Base-by-base conservation (phyloP, 352 stramenopile genomes). In the Phytophthora citrophthora region DNA sequence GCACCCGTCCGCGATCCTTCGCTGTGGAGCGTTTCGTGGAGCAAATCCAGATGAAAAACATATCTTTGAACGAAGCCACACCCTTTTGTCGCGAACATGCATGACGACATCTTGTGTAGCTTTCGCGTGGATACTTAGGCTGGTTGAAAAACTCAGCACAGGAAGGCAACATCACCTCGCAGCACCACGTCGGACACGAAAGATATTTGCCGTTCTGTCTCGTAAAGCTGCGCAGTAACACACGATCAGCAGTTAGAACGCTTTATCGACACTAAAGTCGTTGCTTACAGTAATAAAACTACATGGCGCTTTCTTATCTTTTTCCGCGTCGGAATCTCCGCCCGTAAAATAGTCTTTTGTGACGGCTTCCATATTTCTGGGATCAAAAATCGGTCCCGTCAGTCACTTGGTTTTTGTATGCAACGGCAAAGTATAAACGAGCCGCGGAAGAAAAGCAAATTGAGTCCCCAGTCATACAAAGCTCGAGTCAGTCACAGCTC, bases 401-500 rank as follows among this genome's bases (percentile, higher is more conserved):
- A 20, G 10, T 9, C 23, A 70, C 54, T 74, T 70, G 60, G 5
- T 1, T 8, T 66, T 66, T 59, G 59, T 70, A 73, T 69, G 20
- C 5, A 39, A 15, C 44, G 29, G 29, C 29, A 34, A 61, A 53
- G 41, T 41, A 43, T 52, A 66, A 66, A 58, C 36, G 32, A 52
- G 45, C 45, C 50, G 23, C 57, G 38, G 47, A 62, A 66, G 53
- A 40, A 62, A 52, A 67, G 7, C 3, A 47, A 15, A 47, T 12
- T n/a, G 52, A 50, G 53, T 16, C 39, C 59, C 16, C 29, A 52
- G 18, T 26, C 49, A 76, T 66, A 72, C 64, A 74, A 62, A 72
- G 11, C 26, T 51, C 64, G 55, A 75, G 67, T 71, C 51, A 74
- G 55, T 53, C 46, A 11, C 27, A 26, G 48, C 44, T 72, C 68